Evolutionary conservation across 768 basidiomycete genomes (phyloP), one percentile per base, ranked within the genome.

Genomic region (Imleria badia): DNA sequence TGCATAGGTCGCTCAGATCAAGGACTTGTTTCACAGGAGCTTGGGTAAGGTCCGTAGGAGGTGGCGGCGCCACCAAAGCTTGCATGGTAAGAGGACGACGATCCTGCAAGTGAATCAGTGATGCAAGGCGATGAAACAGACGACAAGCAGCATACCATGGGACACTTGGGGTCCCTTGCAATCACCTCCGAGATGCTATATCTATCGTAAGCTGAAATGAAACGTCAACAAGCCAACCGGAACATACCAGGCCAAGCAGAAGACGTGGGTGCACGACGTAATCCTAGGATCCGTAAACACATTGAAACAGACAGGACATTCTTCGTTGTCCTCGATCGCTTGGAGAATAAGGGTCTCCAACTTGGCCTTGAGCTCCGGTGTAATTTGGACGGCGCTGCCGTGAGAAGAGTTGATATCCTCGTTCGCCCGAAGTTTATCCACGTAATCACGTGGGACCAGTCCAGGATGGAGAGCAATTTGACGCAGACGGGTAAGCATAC

Each of bases 401-500:
- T 42, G 57, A 5, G 59, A 39, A 38, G 61, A 56, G 39, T 70
- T 61, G 2, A 71, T 65, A 26, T 70, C 70, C 5, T 66, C 70
- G 5, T 33, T 58, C 15, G 45, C 41, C 34, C 73, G 73, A 42
- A 92, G 76, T 56, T 87, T 78, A 39, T 89, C 83, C 12, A 91
- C 66, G 62, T 92, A 94, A 56, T 83, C 77, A 9, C 73, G 58
- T 5, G 92, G 92, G 45, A 92, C 73, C 23, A 95, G 76, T 2
- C 82, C 83, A 0, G 91, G 88, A 63, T 94, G 90, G 23, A 93
- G 79, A 17, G 81, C 87, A 19, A 94, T 73, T 70, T 95, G 93
- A 30, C 92, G 83, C 68, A 95, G 76, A 17, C 93, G 87, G 9
- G 91, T 93, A n/a, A 94, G 79, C 79, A 94, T 84, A 56, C 87